phyloP scores from a whole-genome alignment of 352 stramenopile genomes.

The Phytophthora macrochlamydospora region DNA sequence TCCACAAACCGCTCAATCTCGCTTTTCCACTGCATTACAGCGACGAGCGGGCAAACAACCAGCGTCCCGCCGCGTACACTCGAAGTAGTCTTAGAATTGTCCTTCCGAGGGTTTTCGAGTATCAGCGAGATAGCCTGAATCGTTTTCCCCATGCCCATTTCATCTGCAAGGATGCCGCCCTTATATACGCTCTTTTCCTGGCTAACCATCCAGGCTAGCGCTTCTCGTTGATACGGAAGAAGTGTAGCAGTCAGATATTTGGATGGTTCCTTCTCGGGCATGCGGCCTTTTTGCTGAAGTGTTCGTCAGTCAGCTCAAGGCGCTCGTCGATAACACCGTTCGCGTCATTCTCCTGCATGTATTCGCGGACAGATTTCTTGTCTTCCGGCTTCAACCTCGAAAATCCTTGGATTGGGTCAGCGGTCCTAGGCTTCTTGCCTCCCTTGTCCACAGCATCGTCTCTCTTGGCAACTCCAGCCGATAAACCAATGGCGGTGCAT shows the following conservation, averaged over 20 bases:
- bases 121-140: constrained; percentile 97
- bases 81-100: constrained; percentile 9
- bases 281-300: constrained; percentile 76
- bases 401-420: constrained; percentile 60
- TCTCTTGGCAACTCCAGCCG: constrained; percentile 24
- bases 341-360: constrained; percentile 65
- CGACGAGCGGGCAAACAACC: constrained; percentile 97
- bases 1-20: constrained; percentile 95
- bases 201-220: constrained; percentile 93
- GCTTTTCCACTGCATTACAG: constrained; percentile 94
- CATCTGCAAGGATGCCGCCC: constrained; percentile 97
- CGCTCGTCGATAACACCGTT: constrained; percentile 71
- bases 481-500: constrained; percentile 31
- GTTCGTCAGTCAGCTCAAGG: constrained; percentile 62
- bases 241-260: constrained; percentile 85
- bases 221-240: constrained; percentile 99
- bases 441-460: constrained; percentile 14
- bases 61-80: constrained; percentile 88
- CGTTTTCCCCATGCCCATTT: constrained; percentile 99
- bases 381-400: constrained; percentile 44
- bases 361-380: constrained; percentile 47
- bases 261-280: constrained; percentile 77
- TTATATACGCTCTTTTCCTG: constrained; percentile 92
- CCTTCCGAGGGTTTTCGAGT: constrained; percentile 86
- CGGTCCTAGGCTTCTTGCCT: constrained; percentile 10